A percentile compares a stretch with the other conserved stretches of the same genome.
Conservation (phyloP, 176 grass and related monocot species). For the Avena sativa region DNA sequence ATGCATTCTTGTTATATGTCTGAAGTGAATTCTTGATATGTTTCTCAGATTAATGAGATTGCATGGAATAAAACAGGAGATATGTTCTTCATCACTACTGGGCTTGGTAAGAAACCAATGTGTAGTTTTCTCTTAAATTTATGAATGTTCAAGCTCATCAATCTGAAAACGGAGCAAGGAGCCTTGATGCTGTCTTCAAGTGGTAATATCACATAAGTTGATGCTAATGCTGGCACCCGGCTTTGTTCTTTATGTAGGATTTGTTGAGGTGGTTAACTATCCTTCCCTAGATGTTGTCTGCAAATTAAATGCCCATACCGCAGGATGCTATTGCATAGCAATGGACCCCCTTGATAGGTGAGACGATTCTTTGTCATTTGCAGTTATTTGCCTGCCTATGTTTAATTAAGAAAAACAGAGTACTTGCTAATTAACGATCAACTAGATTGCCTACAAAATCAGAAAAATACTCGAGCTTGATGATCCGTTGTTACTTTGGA, state of each 20-base stretch:
- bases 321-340: slow-evolving; percentile 97
- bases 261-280: slow-evolving; percentile 85
- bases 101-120: slow-evolving; percentile 66
- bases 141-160: slow-evolving; percentile 12
- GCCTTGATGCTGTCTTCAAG: slow-evolving; percentile 25
- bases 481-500: not conserved
- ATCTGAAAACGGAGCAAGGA: slow-evolving; percentile 32
- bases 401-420: not conserved
- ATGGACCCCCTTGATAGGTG: slow-evolving; percentile 97
- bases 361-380: slow-evolving; percentile 21
- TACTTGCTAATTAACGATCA: not conserved
- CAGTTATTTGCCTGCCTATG: slow-evolving; percentile 6
- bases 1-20: slow-evolving; percentile 1
- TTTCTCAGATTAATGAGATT: slow-evolving; percentile 95
- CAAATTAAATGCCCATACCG: slow-evolving; percentile 95
- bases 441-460: not conserved
- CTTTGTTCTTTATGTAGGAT: slow-evolving; percentile 62
- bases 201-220: slow-evolving; percentile 15
- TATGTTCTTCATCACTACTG: slow-evolving; percentile 98
- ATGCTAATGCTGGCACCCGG: slow-evolving; percentile 12
- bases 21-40: slow-evolving; percentile 48
- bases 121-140: slow-evolving; percentile 12
- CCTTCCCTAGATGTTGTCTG: slow-evolving; percentile 68
- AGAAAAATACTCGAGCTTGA: not conserved
- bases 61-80: slow-evolving; percentile 99